Base-by-base conservation (phyloP, 2,329 filamentous ascomycete species). In the Fusarium buharicum region DNA sequence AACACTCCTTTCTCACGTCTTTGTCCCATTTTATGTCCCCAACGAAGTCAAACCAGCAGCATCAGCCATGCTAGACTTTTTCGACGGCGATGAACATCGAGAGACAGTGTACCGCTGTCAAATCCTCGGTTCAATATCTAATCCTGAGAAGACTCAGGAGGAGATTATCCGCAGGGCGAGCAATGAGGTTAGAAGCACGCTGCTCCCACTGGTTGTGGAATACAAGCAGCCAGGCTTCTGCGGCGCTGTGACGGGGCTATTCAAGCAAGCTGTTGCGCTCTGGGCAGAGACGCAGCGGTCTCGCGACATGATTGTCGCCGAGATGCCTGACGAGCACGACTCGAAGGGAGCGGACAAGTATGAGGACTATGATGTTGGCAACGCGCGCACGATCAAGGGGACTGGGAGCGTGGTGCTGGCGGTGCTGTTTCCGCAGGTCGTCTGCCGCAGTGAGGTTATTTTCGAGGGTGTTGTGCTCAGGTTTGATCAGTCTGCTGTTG, bases 1-100 rank as follows among this genome's bases (percentile, higher is more conserved):
- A 16, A 55, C 59, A 2, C 59, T 74, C 8, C 59, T 63, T 8
- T 40, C 54, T 0, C 68, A 71, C 37, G 64, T 74, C n/a, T 73
- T 74, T 41, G 61, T 67, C 7, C 70, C 71, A 3, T 71, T 74
- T n/a, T 72, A 73, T 41, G 55, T 73, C 3, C 50, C 66, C 0
- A 55, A 41, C 1, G 62, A 64, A 3, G 30, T 49, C 28, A 62
- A 65, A 2, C 31, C 40, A 2, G 45, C 67, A 2, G 68, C 70
- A 1, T 58, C 62, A 0, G 48, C 56, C 14, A 62, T 73, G 16
- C 62, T 73, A 0, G 10, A 53, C 18, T 61, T 73, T 18, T 68
- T 73, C 20, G 60, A 59, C 12, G 69, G 69, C 0, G 69, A 73
- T 6, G 65, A 67, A 17, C 55, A 64, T 2, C 65, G 68, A 12